These are phyloP conservation scores for Myochromella boudieri DNA, from an alignment of 768 basidiomycete species.

Conservation along the genomic window DNA sequence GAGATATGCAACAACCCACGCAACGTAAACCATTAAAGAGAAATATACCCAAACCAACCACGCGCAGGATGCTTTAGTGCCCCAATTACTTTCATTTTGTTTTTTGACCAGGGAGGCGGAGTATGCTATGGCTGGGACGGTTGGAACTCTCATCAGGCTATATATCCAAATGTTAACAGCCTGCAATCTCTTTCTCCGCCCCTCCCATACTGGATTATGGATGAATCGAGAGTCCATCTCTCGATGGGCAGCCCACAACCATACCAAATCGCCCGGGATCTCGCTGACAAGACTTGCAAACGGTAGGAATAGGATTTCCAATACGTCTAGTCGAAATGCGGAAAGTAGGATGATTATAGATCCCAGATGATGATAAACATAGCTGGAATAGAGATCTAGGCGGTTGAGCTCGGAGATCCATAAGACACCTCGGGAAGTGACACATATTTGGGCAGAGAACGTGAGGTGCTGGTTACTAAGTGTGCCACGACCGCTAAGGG, in stretches of 20 bases:
- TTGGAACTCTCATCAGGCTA: constrained; percentile 4
- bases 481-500: neutral
- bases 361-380: constrained; percentile 6
- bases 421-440: neutral
- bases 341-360: constrained; percentile 4
- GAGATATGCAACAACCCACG: constrained; percentile 1
- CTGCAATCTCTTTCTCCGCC: neutral
- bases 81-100: neutral
- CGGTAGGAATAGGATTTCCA: constrained; percentile 2
- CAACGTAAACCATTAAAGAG: neutral
- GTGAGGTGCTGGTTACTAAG: neutral
- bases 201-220: neutral
- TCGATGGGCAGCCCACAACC: constrained; percentile 5
- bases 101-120: neutral
- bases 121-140: constrained; percentile 2
- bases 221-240: constrained; percentile 1
- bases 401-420: constrained; percentile 10
- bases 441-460: constrained; percentile 5
- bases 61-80: neutral
- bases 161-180: constrained; percentile 4
- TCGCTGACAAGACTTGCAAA: constrained; percentile 8
- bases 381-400: constrained; percentile 5
- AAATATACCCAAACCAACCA: neutral
- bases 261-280: constrained; percentile 1
- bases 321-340: neutral